phyloP scores from a whole-genome alignment of 345 rosid genomes.

The Citrus medica region DNA sequence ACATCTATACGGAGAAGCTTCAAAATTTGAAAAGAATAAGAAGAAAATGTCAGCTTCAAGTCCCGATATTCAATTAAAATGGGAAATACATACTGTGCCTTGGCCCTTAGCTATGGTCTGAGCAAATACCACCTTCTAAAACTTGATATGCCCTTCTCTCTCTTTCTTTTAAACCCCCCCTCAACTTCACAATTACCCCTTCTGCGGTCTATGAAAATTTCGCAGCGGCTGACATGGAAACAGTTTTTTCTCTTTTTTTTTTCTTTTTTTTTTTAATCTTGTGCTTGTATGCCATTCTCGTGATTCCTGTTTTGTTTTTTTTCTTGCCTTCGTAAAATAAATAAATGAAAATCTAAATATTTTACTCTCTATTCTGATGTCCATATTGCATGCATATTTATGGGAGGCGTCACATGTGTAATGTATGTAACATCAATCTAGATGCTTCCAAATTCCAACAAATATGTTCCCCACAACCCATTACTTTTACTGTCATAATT shows the following conservation, averaged over 20 bases:
- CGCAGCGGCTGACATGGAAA: conserved; percentile 60
- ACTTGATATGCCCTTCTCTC: conserved; percentile 1
- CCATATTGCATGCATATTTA: conserved; percentile 27
- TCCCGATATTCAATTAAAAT: conserved; percentile 33
- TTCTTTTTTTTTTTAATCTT: not conserved
- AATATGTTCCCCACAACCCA: conserved; percentile 9
- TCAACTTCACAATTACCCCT: conserved; percentile 13
- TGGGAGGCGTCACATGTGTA: conserved; percentile 16
- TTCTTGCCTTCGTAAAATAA: not conserved
- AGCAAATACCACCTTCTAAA: conserved; percentile 23
- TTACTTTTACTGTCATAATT: conserved; percentile 5
- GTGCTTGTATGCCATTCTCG: conserved; percentile 39
- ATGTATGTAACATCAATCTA: not conserved
- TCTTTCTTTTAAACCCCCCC: not conserved
- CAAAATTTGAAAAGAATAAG: conserved; percentile 8
- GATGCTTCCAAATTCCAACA: conserved; percentile 18
- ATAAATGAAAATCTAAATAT: too few relatives aligned
- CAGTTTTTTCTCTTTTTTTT: conserved; percentile 15
- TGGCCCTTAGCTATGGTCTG: not conserved
- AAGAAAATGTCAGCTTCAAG: conserved; percentile 30
- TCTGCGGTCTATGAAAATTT: conserved; percentile 13
- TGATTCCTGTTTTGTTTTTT: conserved; percentile 45
- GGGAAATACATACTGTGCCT: conserved; percentile 20
- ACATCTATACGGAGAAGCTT: not conserved
- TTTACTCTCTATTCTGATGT: not conserved